phyloP scores from a whole-genome alignment of 495 filamentous ascomycete species.

The Hypoxylon lienhwacheense region DNA sequence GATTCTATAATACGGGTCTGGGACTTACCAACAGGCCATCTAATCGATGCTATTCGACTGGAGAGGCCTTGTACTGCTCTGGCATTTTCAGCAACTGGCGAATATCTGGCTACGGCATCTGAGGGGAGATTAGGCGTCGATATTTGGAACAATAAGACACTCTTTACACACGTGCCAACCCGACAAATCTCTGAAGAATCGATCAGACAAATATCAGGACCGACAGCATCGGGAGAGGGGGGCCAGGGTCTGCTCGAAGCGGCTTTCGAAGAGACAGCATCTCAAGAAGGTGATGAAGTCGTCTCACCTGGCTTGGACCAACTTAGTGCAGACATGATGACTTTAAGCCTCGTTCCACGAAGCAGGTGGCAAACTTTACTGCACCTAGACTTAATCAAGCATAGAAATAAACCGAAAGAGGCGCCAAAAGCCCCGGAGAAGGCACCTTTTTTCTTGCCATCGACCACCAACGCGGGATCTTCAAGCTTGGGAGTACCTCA shows the following conservation, averaged over 20 bases:
- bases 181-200: conserved; percentile 75
- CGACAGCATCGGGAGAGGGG: conserved; percentile 81
- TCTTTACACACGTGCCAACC: conserved; percentile 86
- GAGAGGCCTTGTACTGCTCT: conserved; percentile 76
- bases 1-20: conserved; percentile 84
- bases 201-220: conserved; percentile 62
- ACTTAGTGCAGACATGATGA: conserved; percentile 76
- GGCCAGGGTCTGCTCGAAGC: conserved; percentile 66
- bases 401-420: conserved; percentile 92
- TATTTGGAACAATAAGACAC: conserved; percentile 89
- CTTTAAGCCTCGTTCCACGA: conserved; percentile 84
- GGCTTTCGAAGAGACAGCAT: conserved; percentile 60
- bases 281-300: conserved; percentile 50
- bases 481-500: conserved; percentile 29
- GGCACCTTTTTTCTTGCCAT: conserved; percentile 93
- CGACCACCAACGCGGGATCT: conserved; percentile 51
- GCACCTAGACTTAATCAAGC: conserved; percentile 84
- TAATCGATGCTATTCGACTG: conserved; percentile 84
- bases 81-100: conserved; percentile 84
- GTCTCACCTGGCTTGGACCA: conserved; percentile 65
- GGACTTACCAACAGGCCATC: conserved; percentile 93
- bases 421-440: conserved; percentile 89
- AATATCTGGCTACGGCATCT: conserved; percentile 88
- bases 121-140: conserved; percentile 84
- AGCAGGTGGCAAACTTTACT: conserved; percentile 91